phyloP scores from a whole-genome alignment of 495 filamentous ascomycete genomes.

The Rostrohypoxylon terebratum region DNA sequence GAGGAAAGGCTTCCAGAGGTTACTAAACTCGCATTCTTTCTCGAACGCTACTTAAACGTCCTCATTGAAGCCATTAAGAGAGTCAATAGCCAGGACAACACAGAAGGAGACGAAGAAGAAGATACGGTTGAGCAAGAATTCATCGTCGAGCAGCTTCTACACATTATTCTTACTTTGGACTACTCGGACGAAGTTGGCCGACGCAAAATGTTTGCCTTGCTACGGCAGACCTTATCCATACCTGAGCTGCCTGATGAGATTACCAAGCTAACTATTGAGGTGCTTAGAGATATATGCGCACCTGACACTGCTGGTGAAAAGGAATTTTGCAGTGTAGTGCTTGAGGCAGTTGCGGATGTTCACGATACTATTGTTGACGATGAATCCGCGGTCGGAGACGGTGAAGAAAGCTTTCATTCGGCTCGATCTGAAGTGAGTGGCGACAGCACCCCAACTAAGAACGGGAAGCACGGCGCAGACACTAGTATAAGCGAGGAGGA shows the following conservation, averaged over 20 bases:
- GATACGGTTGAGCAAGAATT: slow-evolving; percentile 90
- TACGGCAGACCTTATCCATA: slow-evolving; percentile 85
- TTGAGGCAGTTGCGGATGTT: slow-evolving; percentile 94
- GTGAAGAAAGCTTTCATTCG: slow-evolving; percentile 90
- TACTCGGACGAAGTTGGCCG: slow-evolving; percentile 96
- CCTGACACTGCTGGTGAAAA: slow-evolving; percentile 81
- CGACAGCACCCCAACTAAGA: slow-evolving; percentile 66
- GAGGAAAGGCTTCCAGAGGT: slow-evolving; percentile 97
- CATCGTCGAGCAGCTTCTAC: slow-evolving; percentile 91
- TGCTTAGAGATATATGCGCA: slow-evolving; percentile 83
- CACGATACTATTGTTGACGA: slow-evolving; percentile 87
- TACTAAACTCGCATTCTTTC: slow-evolving; percentile 83
- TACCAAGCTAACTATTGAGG: slow-evolving; percentile 87
- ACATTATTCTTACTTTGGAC: slow-evolving; percentile 90
- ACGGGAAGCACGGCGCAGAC: slow-evolving; percentile 58
- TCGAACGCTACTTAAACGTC: slow-evolving; percentile 80
- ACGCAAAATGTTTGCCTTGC: slow-evolving; percentile 90
- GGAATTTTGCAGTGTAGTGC: slow-evolving; percentile 91
- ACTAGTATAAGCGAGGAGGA: slow-evolving; percentile 74
- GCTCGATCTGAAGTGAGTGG: slow-evolving; percentile 85
- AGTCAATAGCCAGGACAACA: slow-evolving; percentile 63
- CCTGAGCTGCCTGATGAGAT: slow-evolving; percentile 91
- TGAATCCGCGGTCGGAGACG: slow-evolving; percentile 65
- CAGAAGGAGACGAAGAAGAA: slow-evolving; percentile 76
- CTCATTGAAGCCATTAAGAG: slow-evolving; percentile 76